Conservation (phyloP, 176 grass and related monocot genomes). For the Juncus inflexus region DNA sequence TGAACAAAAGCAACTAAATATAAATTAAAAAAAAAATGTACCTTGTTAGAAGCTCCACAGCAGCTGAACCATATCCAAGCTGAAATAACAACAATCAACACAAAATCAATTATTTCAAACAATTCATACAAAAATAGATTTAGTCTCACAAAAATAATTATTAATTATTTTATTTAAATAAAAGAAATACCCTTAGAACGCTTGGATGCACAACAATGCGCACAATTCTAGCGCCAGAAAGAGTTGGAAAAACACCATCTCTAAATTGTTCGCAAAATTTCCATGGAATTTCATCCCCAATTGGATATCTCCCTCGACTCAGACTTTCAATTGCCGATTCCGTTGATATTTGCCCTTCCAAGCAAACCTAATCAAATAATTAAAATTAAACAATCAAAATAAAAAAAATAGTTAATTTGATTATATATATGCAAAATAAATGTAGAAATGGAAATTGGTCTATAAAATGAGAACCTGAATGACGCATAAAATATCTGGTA, state of each 20-base stretch:
- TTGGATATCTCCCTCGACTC: slow-evolving; percentile 65
- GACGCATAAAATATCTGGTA: slow-evolving; percentile 98
- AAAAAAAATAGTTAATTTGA: neutral
- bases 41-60: slow-evolving; percentile 65
- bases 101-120: neutral
- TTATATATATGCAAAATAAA: no score
- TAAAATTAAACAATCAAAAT: slow-evolving; percentile 21
- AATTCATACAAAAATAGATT: neutral
- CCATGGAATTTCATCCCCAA: slow-evolving; percentile 97
- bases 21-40: no score
- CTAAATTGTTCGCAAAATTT: slow-evolving; percentile 98
- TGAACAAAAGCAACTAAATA: no score
- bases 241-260: slow-evolving; percentile 89
- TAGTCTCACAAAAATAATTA: slow-evolving; percentile 1
- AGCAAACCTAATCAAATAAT: slow-evolving; percentile 57
- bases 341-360: slow-evolving; percentile 93
- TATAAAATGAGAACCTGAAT: slow-evolving; percentile 52
- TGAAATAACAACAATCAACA: slow-evolving; percentile 28
- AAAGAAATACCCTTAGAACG: slow-evolving; percentile 56
- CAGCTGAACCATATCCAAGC: slow-evolving; percentile 85
- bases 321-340: slow-evolving; percentile 89
- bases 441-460: slow-evolving; percentile 10
- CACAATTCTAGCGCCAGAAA: slow-evolving; percentile 90
- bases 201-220: slow-evolving; percentile 93
- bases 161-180: slow-evolving; percentile 17